These are phyloP conservation scores for Aspergillus carlsbadensis DNA, from an alignment of 495 filamentous ascomycete species.

Conservation along the genomic window DNA sequence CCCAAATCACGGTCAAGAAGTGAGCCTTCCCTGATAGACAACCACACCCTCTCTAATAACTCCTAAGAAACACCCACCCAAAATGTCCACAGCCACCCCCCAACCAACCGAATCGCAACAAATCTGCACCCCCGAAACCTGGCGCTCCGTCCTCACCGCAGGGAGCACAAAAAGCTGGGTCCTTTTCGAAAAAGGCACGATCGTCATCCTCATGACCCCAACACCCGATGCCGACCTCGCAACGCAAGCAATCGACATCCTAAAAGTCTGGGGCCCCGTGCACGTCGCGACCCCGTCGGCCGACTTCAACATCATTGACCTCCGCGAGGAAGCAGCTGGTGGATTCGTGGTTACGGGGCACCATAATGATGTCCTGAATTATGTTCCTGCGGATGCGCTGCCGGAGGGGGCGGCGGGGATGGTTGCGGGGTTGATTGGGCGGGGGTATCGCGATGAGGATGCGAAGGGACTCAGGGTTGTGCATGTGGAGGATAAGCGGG, in stretches of 20 bases:
- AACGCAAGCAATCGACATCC: conserved; percentile 8
- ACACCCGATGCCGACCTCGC: neutral
- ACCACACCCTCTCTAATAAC: too few species aligned
- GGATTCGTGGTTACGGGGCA: conserved; percentile 14
- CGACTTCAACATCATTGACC: conserved; percentile 8
- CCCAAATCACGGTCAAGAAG: too few species aligned
- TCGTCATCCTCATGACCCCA: conserved; percentile 12
- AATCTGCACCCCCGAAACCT: neutral
- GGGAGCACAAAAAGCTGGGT: conserved; percentile 12
- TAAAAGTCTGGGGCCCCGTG: conserved; percentile 6
- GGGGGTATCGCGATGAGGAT: neutral
- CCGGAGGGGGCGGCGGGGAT: neutral
- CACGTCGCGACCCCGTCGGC: neutral
- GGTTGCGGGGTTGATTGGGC: neutral
- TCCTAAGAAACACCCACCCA: too few species aligned
- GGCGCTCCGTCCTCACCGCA: neutral
- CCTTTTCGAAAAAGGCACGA: conserved; percentile 14
- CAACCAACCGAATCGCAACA: too few species aligned
- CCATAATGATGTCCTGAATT: conserved; percentile 13
- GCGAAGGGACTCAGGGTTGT: neutral
- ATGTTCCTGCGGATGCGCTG: conserved; percentile 1
- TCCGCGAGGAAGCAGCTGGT: neutral
- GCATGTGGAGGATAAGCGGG: conserved; percentile 9
- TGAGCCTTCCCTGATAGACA: too few species aligned
- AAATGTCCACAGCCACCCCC: too few species aligned